Conservation (phyloP, 225 moss, liverwort and hornwort genomes). For the Pseudoscleropodium purum region DNA sequence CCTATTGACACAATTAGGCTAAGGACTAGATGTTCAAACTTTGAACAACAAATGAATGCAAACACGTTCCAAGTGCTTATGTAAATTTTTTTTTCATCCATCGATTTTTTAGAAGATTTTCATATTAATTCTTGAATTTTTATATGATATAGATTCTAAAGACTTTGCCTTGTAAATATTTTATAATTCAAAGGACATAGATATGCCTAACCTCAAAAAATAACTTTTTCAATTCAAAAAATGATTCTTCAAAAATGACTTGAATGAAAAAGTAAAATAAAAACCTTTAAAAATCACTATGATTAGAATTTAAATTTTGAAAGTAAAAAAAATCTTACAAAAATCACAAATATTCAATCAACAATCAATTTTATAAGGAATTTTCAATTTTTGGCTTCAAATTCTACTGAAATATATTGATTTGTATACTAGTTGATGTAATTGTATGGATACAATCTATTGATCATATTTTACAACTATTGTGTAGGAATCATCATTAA, state of each 20-base stretch:
- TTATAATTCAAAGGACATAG: neutral
- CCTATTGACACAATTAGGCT: neutral
- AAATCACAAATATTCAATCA: neutral
- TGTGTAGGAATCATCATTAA: neutral
- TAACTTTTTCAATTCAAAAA: neutral
- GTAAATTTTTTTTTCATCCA: neutral
- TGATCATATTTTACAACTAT: neutral
- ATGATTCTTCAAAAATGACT: neutral
- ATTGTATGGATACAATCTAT: neutral
- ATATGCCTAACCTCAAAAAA: fast-evolving
- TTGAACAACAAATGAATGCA: neutral
- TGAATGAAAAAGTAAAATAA: neutral
- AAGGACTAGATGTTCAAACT: neutral
- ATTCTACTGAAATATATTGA: neutral
- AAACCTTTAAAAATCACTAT: neutral
- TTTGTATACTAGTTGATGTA: neutral
- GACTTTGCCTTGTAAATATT: neutral
- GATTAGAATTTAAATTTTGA: neutral
- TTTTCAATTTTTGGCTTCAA: neutral
- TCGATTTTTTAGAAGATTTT: fast-evolving
- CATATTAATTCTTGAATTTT: neutral
- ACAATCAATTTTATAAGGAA: neutral
- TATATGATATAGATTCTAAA: fast-evolving
- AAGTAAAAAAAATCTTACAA: neutral
- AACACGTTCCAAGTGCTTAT: fast-evolving